Evolutionary conservation across 192 early-diverging fungal genomes (phyloP), one percentile per base, ranked within the genome.

Genomic region (Coemansia sp.): DNA sequence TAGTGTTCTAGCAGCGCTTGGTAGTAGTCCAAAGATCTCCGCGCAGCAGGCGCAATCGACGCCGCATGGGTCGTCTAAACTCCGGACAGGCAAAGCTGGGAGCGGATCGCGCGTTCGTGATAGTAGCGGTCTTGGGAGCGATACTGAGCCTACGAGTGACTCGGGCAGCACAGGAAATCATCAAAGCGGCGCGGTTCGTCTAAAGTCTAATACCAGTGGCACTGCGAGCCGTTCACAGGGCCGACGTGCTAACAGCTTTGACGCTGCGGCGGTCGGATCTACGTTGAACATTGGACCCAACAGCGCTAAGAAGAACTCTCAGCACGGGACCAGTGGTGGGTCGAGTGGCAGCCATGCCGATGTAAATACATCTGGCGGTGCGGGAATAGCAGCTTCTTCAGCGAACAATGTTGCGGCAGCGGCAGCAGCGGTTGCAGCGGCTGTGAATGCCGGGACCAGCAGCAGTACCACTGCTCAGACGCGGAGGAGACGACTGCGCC

Each of bases 241-340:
- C 0, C 67, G 79, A 0, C 67, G 74, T 6, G 74, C 79, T 2
- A 72, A 66, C 61, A 82, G 79, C 65, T 82, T 82, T 66, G 79
- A 82, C 46, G 74, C 79, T 5, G 58, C 74, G 10, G 61, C 64
- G 0, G 56, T 54, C 11, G 21, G 55, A 8, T 51, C 55, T 7
- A 36, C 65, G 53, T 2, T 63, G 50, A 14, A 68, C 66, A 1
- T 52, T 70, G 8, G 70, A 54, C n/a, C 61, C 66, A 19, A 66
- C 64, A 21, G 70, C 66, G 6, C 60, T 59, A 17, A 60, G 59
- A 19, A 63, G 66, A 3, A 70, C 57, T 9, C 57, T 11, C 31
- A 64, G 60, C 3, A 64, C 56, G 9, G 54, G 54, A 7, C 21
- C 14, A 22, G 54, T 22, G 22, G 23, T 53, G 29, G 53, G 2